Base-by-base conservation (phyloP, 2,329 filamentous ascomycete genomes). In the Fusarium foetens region DNA sequence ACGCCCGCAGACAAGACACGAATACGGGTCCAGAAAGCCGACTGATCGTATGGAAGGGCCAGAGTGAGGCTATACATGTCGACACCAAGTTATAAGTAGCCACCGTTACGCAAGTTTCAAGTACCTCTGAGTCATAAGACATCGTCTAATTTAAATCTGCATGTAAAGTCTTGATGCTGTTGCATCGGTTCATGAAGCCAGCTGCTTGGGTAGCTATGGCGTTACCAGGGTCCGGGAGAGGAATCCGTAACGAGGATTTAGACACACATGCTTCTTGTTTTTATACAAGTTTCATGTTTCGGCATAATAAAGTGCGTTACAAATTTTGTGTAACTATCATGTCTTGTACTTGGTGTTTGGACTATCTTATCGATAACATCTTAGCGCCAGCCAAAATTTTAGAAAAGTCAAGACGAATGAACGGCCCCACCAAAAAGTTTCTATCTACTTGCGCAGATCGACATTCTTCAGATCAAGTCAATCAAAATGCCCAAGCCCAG, bases 401-500 rank as follows among this genome's bases (percentile, higher is more conserved):
- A 66, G 52, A 59, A 62, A 76, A 74, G 74, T 73, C 75, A 71
- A 74, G 57, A 66, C 67, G 19, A 45, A 31, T 46, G 46, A 42
- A 64, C 53, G 43, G 59, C 72, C 70, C 73, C 72, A 49, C 72
- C 61, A 71, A 61, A 66, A 62, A 53, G 33, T 45, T 66, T 66
- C 43, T 49, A 42, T 62, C 42, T 35, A 61, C 36, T 58, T 59
- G 49, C 38, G 39, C 36, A 63, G 36, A 58, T 48, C 51, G 29
- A 63, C 46, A 29, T 36, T 63, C 38, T 60, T 53, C 58, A 63
- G 65, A 60, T 61, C 63, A 63, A 65, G 63, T 61, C 43, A 41
- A 45, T 36, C 63, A 67, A 45, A 58, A 85, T 84, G 84, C 83
- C 82, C 17, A 84, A 85, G 74, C 83, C 83, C 52, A 80, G 83